These are phyloP conservation scores for Brassica nigra DNA, from an alignment of 345 rosid species.

Conservation along the genomic window DNA sequence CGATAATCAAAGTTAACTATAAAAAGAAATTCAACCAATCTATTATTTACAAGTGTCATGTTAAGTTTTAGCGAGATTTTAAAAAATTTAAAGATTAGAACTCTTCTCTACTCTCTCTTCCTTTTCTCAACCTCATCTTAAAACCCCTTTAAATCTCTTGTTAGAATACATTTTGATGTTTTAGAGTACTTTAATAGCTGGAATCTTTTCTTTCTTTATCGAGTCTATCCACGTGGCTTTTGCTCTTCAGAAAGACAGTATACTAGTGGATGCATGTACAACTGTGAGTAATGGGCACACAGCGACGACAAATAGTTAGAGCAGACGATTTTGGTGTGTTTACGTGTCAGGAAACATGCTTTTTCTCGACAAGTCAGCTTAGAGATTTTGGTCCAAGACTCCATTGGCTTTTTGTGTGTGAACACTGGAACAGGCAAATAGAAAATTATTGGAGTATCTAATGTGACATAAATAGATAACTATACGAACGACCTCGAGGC, in stretches of 20 bases:
- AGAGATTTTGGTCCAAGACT: neutral
- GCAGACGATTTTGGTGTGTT: conserved; percentile 14
- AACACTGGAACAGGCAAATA: neutral
- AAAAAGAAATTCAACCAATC: too few relatives aligned
- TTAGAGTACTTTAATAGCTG: neutral
- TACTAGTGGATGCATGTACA: conserved; percentile 7
- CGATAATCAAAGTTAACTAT: too few relatives aligned
- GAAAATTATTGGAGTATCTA: neutral
- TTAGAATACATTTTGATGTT: neutral
- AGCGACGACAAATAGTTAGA: conserved; percentile 15
- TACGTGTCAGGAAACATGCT: conserved; percentile 27
- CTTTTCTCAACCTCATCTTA: too few relatives aligned
- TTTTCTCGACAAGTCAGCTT: conserved; percentile 1
- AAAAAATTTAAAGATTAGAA: too few relatives aligned
- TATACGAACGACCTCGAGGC: neutral
- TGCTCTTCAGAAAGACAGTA: neutral
- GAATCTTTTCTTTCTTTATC: neutral
- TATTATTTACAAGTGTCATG: too few relatives aligned
- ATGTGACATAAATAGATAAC: neutral
- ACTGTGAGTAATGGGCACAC: neutral
- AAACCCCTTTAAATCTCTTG: too few relatives aligned
- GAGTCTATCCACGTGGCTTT: neutral
- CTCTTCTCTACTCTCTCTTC: too few relatives aligned
- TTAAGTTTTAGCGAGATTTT: too few relatives aligned
- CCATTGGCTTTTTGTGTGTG: neutral